Percentiles rank a stretch among this genome's conserved stretches.
Evolutionary conservation across 2,329 filamentous ascomycete genomes (phyloP).

Genomic region (Escovopsis sp.): DNA sequence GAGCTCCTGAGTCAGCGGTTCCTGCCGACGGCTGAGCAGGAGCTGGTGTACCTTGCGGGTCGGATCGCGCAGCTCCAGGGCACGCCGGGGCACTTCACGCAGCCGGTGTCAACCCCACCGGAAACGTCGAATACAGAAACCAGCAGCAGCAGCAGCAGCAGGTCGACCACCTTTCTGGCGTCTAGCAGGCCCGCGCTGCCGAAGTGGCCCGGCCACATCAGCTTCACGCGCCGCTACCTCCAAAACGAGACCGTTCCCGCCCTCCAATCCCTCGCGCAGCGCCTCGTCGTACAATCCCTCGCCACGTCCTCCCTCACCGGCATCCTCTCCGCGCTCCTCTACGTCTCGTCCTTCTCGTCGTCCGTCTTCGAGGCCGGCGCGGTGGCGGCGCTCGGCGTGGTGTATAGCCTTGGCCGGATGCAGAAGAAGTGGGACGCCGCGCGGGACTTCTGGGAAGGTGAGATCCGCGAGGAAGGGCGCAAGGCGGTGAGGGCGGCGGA

Average conservation of each 20-base stretch:
- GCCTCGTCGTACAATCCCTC: constrained; percentile 58
- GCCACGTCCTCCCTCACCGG: constrained; percentile 52
- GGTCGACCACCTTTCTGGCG: constrained; percentile 12
- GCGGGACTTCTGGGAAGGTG: constrained; percentile 45
- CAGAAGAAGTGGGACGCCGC: constrained; percentile 49
- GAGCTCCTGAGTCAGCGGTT: constrained; percentile 67
- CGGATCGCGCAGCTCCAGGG: constrained; percentile 42
- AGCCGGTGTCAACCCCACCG: constrained; percentile 15
- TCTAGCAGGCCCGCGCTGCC: constrained; percentile 12
- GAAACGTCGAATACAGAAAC: not conserved
- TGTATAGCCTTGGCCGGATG: constrained; percentile 42
- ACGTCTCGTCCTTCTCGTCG: constrained; percentile 37
- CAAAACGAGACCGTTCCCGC: constrained; percentile 52
- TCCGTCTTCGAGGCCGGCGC: constrained; percentile 46
- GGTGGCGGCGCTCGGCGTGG: constrained; percentile 43
- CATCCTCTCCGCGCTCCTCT: constrained; percentile 39
- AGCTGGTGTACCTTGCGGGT: constrained; percentile 70
- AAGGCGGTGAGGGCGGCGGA: constrained; percentile 45
- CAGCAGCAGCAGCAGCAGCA: constrained; percentile 8
- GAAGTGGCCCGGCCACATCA: constrained; percentile 63
- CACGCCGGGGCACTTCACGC: constrained; percentile 16
- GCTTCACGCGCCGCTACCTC: constrained; percentile 51
- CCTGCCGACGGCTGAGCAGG: constrained; percentile 62
- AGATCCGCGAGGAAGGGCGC: constrained; percentile 51
- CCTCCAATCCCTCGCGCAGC: constrained; percentile 57